Evolutionary conservation across 2,329 filamentous ascomycete species (phyloP).

Genomic region (Ascochyta rabiei): DNA sequence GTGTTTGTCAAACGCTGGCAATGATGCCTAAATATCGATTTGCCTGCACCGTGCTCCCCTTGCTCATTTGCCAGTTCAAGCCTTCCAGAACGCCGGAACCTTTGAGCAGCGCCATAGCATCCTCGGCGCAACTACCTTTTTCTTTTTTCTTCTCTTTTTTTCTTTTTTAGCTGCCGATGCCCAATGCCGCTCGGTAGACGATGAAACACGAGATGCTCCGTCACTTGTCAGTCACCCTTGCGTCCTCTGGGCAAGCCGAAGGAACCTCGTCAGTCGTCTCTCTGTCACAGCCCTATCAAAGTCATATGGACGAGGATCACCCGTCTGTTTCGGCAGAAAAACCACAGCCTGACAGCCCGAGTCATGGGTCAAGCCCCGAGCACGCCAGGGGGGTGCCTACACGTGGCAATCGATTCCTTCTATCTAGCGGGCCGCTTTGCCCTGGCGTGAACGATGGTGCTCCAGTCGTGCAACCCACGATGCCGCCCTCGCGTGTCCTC

Average conservation of each 20-base stretch:
- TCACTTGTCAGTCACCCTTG: conserved; percentile 14
- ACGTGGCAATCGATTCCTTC: conserved; percentile 42
- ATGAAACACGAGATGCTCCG: conserved; percentile 10
- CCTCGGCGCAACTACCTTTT: conserved; percentile 5
- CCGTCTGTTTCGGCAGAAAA: conserved; percentile 29
- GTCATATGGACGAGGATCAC: conserved; percentile 28
- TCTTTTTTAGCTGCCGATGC: conserved; percentile 18
- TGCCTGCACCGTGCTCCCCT: conserved; percentile 7
- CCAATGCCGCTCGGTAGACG: conserved; percentile 26
- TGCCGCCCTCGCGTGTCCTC: conserved; percentile 6
- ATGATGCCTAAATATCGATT: conserved; percentile 2
- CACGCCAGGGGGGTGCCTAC: conserved; percentile 31
- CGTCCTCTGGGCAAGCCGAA: conserved; percentile 10
- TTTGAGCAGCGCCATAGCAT: conserved; percentile 17
- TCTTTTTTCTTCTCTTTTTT: too few species aligned
- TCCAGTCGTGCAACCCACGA: conserved; percentile 17
- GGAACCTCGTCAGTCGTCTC: conserved; percentile 19
- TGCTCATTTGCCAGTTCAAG: conserved; percentile 15
- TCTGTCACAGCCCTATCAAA: conserved; percentile 16
- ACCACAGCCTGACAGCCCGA: conserved; percentile 22
- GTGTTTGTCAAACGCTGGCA: background rate
- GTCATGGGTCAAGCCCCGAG: conserved; percentile 36
- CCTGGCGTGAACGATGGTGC: conserved; percentile 38
- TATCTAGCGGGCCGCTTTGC: conserved; percentile 34
- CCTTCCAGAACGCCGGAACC: conserved; percentile 16